Base-by-base conservation (phyloP, 768 basidiomycete genomes). In the Hypholoma fasciculare region DNA sequence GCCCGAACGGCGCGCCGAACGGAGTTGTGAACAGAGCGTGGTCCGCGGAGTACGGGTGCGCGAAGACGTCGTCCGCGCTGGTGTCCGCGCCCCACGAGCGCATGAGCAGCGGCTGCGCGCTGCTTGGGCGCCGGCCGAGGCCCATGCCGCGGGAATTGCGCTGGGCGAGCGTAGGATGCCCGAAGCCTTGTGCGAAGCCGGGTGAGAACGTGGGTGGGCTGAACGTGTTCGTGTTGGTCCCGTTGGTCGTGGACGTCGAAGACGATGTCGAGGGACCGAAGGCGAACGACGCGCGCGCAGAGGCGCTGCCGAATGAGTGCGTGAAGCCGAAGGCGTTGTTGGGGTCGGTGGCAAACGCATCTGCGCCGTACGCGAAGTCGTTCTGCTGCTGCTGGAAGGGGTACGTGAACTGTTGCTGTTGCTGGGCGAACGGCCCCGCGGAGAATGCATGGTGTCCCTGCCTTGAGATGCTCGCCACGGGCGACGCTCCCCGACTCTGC, bases 151-250 rank as follows among this genome's bases (percentile, higher is more conserved):
- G 43, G 27, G 59, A 54, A 5, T 23, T 34, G 40, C 54, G 60
- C 42, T 59, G 47, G n/a, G 46, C 37, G 44, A 42, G 60, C 34
- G 42, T 26, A 26, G 60, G 48, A 44, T 49, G 61, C 50, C 40
- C 27, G 27, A 49, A 30, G 20, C 27, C 26, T 7, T 42, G 23
- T 16, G 26, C 30, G 16, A 40, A 47, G 23, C 9, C 11, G 52
- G 46, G 53, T 48, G 12, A 26, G 36, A 27, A 36, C 39, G 56
- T 40, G 20, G 36, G 49, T 7, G 56, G 56, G 48, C 78, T 78
- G 0, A 82, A 73, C 1, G 78, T 54, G 0, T 27, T 53, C 27
- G 2, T 30, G 23, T 26, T 49, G 48, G 26, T 49, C 27, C 13
- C 27, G 23, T 26, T 49, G 48, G 26, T 49, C 12, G 48, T 16